Conservation (phyloP, 2,329 filamentous ascomycete genomes). For the Penicillium sp. region DNA sequence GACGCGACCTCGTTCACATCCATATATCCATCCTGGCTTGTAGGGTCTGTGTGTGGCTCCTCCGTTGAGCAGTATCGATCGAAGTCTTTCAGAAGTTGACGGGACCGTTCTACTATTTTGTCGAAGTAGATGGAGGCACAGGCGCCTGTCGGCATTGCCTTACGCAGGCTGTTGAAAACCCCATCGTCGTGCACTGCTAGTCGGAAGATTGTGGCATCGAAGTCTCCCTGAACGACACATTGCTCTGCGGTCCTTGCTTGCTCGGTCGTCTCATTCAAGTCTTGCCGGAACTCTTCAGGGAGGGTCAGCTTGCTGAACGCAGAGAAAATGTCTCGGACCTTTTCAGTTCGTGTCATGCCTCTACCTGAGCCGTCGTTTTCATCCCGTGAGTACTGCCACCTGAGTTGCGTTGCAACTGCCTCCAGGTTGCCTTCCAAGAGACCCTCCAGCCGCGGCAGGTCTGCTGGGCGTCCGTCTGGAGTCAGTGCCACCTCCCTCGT, state of each 20-base stretch:
- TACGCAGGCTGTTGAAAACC: constrained; percentile 45
- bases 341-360: constrained; percentile 41
- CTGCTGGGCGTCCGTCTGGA: constrained; percentile 34
- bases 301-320: constrained; percentile 44
- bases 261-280: constrained; percentile 40
- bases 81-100: constrained; percentile 40
- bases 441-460: constrained; percentile 33
- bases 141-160: constrained; percentile 43
- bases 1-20: constrained; percentile 36
- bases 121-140: constrained; percentile 49
- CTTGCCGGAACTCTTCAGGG: constrained; percentile 45
- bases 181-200: constrained; percentile 47
- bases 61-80: constrained; percentile 42
- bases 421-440: constrained; percentile 37
- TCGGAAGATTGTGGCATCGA: constrained; percentile 49
- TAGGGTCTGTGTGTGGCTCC: constrained; percentile 23
- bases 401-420: constrained; percentile 32
- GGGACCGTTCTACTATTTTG: constrained; percentile 41
- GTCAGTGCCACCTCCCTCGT: constrained; percentile 32
- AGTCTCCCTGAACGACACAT: constrained; percentile 48
- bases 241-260: constrained; percentile 40
- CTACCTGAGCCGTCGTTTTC: constrained; percentile 21
- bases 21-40: constrained; percentile 10
- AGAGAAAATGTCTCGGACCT: constrained; percentile 48
- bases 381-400: constrained; percentile 38